Conservation (phyloP, 495 filamentous ascomycete genomes). For the Cercophora scortea region DNA sequence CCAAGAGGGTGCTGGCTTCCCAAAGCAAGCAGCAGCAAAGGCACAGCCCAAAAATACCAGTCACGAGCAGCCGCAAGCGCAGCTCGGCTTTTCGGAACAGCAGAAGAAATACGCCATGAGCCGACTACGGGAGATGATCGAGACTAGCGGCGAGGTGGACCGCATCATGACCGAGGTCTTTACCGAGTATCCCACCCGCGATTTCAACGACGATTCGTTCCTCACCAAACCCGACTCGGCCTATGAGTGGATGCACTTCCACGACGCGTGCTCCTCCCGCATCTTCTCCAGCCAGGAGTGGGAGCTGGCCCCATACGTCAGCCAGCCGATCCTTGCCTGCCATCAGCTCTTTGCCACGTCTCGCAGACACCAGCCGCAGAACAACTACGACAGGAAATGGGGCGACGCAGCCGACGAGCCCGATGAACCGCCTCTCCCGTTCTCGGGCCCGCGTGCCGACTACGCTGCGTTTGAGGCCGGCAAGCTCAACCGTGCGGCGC, state of each 20-base stretch:
- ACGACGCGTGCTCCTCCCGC: conserved; percentile 70
- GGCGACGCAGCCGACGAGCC: conserved; percentile 37
- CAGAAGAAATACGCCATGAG: conserved; percentile 70
- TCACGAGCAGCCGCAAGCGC: conserved; percentile 39
- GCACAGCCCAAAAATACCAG: conserved; percentile 19
- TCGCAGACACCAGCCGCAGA: conserved; percentile 32
- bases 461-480: conserved; percentile 68
- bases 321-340: conserved; percentile 77
- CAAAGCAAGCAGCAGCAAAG: conserved; percentile 39
- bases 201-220: conserved; percentile 87
- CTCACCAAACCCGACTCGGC: conserved; percentile 80
- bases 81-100: conserved; percentile 62
- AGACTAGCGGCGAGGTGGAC: conserved; percentile 82
- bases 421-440: conserved; percentile 54
- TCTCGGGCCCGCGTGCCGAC: conserved; percentile 72
- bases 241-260: conserved; percentile 93
- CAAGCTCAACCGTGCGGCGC: conserved; percentile 53
- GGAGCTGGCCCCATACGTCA: conserved; percentile 80
- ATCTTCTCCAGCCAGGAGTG: conserved; percentile 75
- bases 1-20: conserved; percentile 77
- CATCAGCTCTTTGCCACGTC: conserved; percentile 81
- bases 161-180: conserved; percentile 76
- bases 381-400: conserved; percentile 32
- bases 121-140: conserved; percentile 78
- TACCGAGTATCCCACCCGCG: conserved; percentile 69